A percentile compares a stretch with the other conserved stretches of the same genome.
phyloP scores from a whole-genome alignment of 345 rosid genomes.

The Dovyalis caffra region DNA sequence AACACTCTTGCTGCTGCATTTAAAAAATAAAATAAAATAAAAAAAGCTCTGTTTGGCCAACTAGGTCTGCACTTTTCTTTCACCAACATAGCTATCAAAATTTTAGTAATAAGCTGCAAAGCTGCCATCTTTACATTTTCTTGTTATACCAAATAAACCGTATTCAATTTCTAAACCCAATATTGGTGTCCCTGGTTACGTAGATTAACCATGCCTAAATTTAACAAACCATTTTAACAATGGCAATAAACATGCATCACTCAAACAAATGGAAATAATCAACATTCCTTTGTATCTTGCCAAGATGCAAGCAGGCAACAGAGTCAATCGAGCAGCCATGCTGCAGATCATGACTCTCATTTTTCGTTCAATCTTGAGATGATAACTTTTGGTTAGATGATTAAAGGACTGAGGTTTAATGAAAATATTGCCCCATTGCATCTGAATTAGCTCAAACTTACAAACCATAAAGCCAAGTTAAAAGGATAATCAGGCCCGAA shows the following conservation, averaged over 20 bases:
- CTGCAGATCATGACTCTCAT: background rate
- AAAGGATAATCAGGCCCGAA: background rate
- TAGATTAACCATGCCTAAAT: no score
- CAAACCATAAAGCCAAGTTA: background rate
- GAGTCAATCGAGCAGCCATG: background rate
- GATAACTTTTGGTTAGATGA: background rate
- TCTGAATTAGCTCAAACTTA: background rate
- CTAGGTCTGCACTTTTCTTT: conserved; percentile 9
- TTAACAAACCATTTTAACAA: no score
- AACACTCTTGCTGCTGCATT: no score
- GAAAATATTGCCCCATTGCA: background rate
- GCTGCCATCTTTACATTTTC: background rate
- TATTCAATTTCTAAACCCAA: conserved; percentile 1
- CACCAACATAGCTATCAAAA: background rate
- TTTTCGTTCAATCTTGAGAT: background rate
- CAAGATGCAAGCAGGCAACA: no score
- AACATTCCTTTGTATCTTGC: background rate
- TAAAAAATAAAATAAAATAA: no score
- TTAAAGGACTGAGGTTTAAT: background rate
- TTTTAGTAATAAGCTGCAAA: background rate
- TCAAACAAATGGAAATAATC: background rate
- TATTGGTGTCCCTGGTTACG: background rate
- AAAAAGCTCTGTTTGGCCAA: conserved; percentile 15
- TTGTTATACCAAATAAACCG: no score
- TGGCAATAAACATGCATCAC: no score